phyloP scores from a whole-genome alignment of 352 stramenopile species.

The Pythium phragmitis region DNA sequence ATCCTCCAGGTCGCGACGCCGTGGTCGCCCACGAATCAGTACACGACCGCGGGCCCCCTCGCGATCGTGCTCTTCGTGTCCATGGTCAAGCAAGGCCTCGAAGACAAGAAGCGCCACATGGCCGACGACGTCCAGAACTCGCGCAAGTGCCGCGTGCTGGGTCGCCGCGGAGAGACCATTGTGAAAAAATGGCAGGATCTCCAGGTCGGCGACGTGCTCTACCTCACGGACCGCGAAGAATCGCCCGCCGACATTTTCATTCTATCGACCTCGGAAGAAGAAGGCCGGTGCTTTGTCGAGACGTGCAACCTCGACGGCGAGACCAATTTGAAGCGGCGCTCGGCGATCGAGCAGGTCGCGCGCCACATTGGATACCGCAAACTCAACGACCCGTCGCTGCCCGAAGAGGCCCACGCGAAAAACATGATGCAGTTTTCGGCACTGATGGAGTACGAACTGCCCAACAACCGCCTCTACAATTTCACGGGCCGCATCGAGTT shows the following conservation, averaged over 20 bases:
- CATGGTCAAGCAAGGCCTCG: slow-evolving; percentile 75
- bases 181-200: slow-evolving; percentile 75
- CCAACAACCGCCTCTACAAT: slow-evolving; percentile 78
- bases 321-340: slow-evolving; percentile 91
- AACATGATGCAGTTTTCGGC: slow-evolving; percentile 42
- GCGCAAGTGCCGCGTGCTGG: slow-evolving; percentile 48
- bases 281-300: slow-evolving; percentile 89
- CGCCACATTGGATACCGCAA: slow-evolving; percentile 57
- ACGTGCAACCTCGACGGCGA: slow-evolving; percentile 94
- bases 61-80: slow-evolving; percentile 73
- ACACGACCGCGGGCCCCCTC: slow-evolving; percentile 71
- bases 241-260: slow-evolving; percentile 69
- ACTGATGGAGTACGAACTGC: slow-evolving; percentile 67
- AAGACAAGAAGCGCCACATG: slow-evolving; percentile 78
- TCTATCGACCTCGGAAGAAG: slow-evolving; percentile 67
- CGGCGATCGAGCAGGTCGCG: slow-evolving; percentile 50
- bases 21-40: slow-evolving; percentile 74
- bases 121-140: slow-evolving; percentile 66
- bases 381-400: slow-evolving; percentile 48
- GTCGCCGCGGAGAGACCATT: slow-evolving; percentile 36
- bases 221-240: slow-evolving; percentile 53
- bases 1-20: slow-evolving; percentile 86
- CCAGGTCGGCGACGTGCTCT: slow-evolving; percentile 66
- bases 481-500: slow-evolving; percentile 59
- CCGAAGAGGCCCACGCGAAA: slow-evolving; percentile 29